Conservation (phyloP, 805 yeast genomes). For the Saccharomycopsis oosterbeekiorum region DNA sequence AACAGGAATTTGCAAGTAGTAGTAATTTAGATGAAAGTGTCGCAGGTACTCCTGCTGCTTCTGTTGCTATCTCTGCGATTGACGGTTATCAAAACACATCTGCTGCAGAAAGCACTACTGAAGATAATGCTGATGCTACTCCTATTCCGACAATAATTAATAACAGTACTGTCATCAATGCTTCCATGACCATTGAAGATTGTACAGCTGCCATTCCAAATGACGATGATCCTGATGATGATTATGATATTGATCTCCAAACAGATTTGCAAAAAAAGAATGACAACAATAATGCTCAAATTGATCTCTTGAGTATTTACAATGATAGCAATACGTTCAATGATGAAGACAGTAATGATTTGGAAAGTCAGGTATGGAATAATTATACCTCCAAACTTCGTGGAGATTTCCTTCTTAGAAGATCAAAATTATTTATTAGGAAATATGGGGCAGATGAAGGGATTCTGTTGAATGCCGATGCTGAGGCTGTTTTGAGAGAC, state of each 20-base stretch:
- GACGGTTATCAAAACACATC: background rate
- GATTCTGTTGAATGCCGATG: constrained; percentile 48
- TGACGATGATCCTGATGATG: background rate
- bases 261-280: background rate
- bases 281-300: background rate
- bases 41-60: background rate
- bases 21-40: background rate
- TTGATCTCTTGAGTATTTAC: background rate
- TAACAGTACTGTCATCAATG: background rate
- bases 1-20: background rate
- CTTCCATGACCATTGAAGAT: background rate
- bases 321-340: constrained; percentile 29
- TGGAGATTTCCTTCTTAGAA: constrained; percentile 59
- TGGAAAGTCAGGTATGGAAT: constrained; percentile 78
- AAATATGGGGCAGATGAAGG: constrained; percentile 26
- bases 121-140: background rate
- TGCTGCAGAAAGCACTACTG: background rate
- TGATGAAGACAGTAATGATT: constrained; percentile 55
- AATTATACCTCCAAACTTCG: constrained; percentile 70
- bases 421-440: constrained; percentile 51
- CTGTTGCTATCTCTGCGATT: background rate
- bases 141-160: constrained; percentile 1
- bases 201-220: background rate
- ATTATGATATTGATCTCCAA: background rate
- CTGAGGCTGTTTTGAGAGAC: constrained; percentile 60